A percentile compares a stretch with the other conserved stretches of the same genome.
These are phyloP conservation scores for Apiotrichum sp. DNA, from an alignment of 1,284 basidiomycete genomes.

Conservation along the genomic window DNA sequence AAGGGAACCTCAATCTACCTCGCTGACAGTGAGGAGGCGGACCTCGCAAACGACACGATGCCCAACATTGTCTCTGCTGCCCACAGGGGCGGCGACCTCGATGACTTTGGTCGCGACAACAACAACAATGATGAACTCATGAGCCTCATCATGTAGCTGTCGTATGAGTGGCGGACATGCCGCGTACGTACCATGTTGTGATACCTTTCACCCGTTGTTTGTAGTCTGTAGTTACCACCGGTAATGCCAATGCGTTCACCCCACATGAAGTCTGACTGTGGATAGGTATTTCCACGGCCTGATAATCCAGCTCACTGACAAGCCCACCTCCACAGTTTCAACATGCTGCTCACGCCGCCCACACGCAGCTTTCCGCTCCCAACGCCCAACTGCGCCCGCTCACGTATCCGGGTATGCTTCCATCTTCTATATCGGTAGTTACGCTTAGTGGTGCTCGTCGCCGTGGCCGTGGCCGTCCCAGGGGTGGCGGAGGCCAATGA, in stretches of 20 bases:
- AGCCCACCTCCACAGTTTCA: too few species aligned
- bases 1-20: conserved; percentile 44
- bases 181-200: background rate
- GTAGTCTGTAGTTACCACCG: too few species aligned
- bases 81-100: conserved; percentile 37
- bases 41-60: conserved; percentile 25
- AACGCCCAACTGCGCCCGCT: background rate
- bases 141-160: conserved; percentile 1
- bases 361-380: too few species aligned
- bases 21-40: conserved; percentile 25
- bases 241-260: too few species aligned
- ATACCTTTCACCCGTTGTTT: background rate
- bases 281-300: too few species aligned
- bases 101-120: conserved; percentile 20
- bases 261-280: too few species aligned
- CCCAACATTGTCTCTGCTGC: conserved; percentile 40
- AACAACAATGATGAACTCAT: background rate
- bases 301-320: too few species aligned
- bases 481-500: conserved; percentile 52
- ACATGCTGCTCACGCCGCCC: too few species aligned
- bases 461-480: conserved; percentile 46
- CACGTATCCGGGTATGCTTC: conserved; percentile 1
- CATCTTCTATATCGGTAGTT: background rate
- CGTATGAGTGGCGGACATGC: background rate
- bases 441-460: conserved; percentile 4